phyloP scores from a whole-genome alignment of 108 stramenopile species.

The Discostella stelligeroides region DNA sequence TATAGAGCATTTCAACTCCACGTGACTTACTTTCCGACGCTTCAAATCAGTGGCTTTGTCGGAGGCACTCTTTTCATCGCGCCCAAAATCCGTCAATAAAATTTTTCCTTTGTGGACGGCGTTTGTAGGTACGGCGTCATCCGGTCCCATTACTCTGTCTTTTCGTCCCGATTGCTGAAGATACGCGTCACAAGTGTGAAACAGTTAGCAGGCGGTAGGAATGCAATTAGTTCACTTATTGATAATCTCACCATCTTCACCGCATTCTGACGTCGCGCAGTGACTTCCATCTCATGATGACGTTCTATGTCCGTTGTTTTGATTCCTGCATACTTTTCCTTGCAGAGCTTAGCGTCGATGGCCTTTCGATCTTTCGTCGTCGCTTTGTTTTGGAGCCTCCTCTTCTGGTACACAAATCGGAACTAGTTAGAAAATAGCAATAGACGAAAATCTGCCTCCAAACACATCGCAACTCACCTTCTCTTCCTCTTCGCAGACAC shows the following conservation, averaged over 20 bases:
- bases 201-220: background rate
- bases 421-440: background rate
- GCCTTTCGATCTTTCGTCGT: slow-evolving; percentile 13
- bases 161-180: slow-evolving; percentile 11
- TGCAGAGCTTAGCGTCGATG: slow-evolving; percentile 15
- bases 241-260: slow-evolving; percentile 7
- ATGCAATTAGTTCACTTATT: background rate
- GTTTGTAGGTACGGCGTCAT: slow-evolving; percentile 5
- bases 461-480: slow-evolving; percentile 13
- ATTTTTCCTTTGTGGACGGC: background rate
- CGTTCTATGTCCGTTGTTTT: slow-evolving; percentile 1
- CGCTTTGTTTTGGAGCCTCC: slow-evolving; percentile 13
- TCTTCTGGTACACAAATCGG: slow-evolving; percentile 3
- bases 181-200: background rate
- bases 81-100: background rate
- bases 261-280: slow-evolving; percentile 12
- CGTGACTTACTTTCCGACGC: slow-evolving; percentile 6
- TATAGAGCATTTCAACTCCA: background rate
- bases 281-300: background rate
- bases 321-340: slow-evolving; percentile 9
- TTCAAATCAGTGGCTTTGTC: slow-evolving; percentile 9
- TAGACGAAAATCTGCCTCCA: background rate
- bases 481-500: slow-evolving; percentile 18
- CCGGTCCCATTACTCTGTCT: slow-evolving; percentile 19
- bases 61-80: background rate